Conservation (phyloP, 2,329 filamentous ascomycete species). For the Fusarium redolens region DNA sequence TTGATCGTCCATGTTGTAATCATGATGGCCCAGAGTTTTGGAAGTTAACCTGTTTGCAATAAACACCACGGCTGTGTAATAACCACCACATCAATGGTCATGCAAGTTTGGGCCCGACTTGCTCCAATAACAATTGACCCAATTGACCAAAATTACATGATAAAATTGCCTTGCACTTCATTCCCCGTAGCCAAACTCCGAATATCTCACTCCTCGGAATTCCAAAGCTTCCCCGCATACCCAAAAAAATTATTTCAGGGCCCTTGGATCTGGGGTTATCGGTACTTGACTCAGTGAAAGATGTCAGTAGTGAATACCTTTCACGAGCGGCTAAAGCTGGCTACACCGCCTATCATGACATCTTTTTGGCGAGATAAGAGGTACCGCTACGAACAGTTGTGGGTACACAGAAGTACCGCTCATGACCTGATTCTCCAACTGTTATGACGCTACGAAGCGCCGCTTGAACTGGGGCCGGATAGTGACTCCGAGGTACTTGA, state of each 20-base stretch:
- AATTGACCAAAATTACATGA: constrained; percentile 25
- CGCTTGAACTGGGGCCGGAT: constrained; percentile 28
- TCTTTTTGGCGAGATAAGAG: constrained; percentile 20
- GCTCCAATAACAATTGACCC: neutral
- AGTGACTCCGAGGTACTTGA: constrained; percentile 40
- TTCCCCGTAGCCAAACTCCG: constrained; percentile 26
- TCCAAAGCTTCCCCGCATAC: constrained; percentile 30
- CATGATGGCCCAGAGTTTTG: constrained; percentile 7
- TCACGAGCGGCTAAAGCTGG: neutral
- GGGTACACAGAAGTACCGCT: neutral
- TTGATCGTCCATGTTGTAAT: neutral
- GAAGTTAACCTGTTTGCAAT: neutral
- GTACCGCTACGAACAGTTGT: neutral
- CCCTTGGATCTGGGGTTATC: constrained; percentile 27
- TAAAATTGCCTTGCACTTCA: constrained; percentile 10
- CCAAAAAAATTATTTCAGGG: constrained; percentile 8
- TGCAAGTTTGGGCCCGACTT: neutral
- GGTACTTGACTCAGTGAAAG: constrained; percentile 40
- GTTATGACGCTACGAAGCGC: constrained; percentile 22
- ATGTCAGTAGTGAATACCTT: neutral
- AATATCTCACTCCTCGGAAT: constrained; percentile 24
- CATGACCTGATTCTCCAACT: constrained; percentile 36
- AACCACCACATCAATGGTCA: neutral
- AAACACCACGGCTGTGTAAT: neutral
- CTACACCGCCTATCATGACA: neutral